Base-by-base conservation (phyloP, 768 basidiomycete genomes). In the Leccinum olivaceopallidum region DNA sequence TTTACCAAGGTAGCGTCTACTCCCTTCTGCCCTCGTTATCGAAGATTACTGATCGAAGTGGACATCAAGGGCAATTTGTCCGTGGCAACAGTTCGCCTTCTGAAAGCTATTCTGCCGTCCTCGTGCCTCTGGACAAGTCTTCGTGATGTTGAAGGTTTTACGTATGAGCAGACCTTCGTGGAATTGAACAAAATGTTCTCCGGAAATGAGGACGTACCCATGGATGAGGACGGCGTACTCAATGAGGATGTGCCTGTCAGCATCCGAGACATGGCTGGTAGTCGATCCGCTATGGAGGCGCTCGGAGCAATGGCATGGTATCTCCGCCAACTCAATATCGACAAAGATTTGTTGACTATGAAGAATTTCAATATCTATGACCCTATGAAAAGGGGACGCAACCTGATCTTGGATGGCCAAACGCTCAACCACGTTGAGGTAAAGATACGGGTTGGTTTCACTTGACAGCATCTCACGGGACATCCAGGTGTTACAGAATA, bases 361-460 rank as follows among this genome's bases (percentile, higher is more conserved):
- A 90, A 87, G 77, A 98, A 98, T 71, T 99, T 99, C 82, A 95
- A 98, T 66, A 81, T 97, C 42, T 97, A 96, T 69, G 94, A 98
- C 73, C 97, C 97, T 0, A 94, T 98, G 85, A 88, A 90, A 71
- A 82, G 83, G 61, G 95, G 94, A n/a, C 81, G 88, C 69, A 91
- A 87, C 28, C 76, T 98, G 58, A 82, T 92, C 0, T 80, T 99
- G 48, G 95, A 99, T 73, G 97, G 97, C 3, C 95, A 98, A 72
- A 95, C 94, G 0, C 80, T 99, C 56, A 90, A 93, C 16, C 97
- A 99, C 72, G 81, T 99, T 62, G 97, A 99, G 81, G 94, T 95
- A 56, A 48, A 73, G 66, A 20, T 24, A 54, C 34, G 9, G 14
- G 3, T 55, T 22, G 18, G 6, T 36, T 52, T 62, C 58, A 28